Base-by-base conservation (phyloP, 1,284 basidiomycete species). In the Vanrija sp. region DNA sequence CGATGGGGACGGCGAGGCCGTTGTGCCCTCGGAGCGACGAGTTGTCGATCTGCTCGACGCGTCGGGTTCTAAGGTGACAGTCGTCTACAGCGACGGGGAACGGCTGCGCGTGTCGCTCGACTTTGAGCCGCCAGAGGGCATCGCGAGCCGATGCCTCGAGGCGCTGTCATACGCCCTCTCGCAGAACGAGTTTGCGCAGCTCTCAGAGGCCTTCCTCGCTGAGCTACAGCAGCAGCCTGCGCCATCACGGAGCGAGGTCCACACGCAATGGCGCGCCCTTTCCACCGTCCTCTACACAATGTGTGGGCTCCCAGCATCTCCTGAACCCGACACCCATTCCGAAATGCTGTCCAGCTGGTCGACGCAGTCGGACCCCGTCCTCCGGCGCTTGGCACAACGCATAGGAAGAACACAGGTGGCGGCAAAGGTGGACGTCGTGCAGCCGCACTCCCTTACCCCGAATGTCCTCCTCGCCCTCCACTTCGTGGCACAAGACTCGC, bases 401-500 rank as follows among this genome's bases (percentile, higher is more conserved):
- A 73, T 86, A n/a, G n/a, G 77, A 81, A 54, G 50, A 21, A 46
- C 50, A 5, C 40, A 38, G 1, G n/a, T 43, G 28, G 23, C 43
- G 43, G 60, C 38, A 52, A 48, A 28, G 38, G 18, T 3, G 6
- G 15, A 29, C 15, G 7, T 12, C 2, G 46, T 34, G 29, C 15
- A 9, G 12, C 57, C 6, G 42, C 28, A n/a, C 23, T 14, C 43
- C 15, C 28, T 50, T 38, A 51, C 58, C 2, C 46, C 62, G 6
- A 52, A 65, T 1, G 55, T 75, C 3, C 51, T 94, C 8, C 83
- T 86, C 54, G 85, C 85, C 0, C 73, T 95, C 2, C 91, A 94
- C 69, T 81, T 86, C 42, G 80, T 92, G 3, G 89, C 82, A 0
- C 89, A 94, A 59, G 75, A 79, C 44, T 70, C 65, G 23, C 71